Base-by-base conservation (phyloP, 179 eudicot genomes). In the Silene coronaria region DNA sequence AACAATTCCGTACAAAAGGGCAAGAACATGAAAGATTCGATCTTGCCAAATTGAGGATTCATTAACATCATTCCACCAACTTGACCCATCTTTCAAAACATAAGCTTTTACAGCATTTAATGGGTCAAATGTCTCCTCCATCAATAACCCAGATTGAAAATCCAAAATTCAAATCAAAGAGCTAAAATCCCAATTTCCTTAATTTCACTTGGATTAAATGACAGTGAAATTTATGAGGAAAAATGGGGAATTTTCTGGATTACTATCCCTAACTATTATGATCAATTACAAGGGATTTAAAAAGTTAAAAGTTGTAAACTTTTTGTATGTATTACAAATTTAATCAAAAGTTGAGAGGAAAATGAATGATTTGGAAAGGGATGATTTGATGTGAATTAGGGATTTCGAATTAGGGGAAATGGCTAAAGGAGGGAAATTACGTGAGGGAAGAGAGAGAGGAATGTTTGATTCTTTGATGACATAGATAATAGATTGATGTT, bases 21-120 rank as follows among this genome's bases (percentile, higher is more conserved):
- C 89, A n/a, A 95, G 89, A 55, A 84, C 53, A 80, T 89, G 91
- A 78, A 92, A 95, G 34, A 91, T 87, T 48, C 93, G 91, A 82
- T 92, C 93, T 79, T 95, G 99, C 97, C 97, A 95, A 61, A 82
- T 27, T 38, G 70, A 70, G 9, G 99, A 92, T 12, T 87, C 67
- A 72, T 92, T 87, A 17, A 95, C 42, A 4, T 80, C 71, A 59
- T 83, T 85, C 99, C 99, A 92, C 97, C 96, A 95, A 75, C 70
- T 84, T 19, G 80, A 74, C 4, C 89, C 87, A 27, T 83, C 88
- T 0, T 81, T 85, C 13, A 89, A 79, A 58, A 77, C 80, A 78
- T 74, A 86, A 28, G 87, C 84, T 67, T 74, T 79, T 76, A 87
- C 86, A 73, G 85, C 88, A 65, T 71, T 48, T 77, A 87, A 80